Conservation (phyloP, 2,329 filamentous ascomycete genomes). For the Dactylellina drechsleri region DNA sequence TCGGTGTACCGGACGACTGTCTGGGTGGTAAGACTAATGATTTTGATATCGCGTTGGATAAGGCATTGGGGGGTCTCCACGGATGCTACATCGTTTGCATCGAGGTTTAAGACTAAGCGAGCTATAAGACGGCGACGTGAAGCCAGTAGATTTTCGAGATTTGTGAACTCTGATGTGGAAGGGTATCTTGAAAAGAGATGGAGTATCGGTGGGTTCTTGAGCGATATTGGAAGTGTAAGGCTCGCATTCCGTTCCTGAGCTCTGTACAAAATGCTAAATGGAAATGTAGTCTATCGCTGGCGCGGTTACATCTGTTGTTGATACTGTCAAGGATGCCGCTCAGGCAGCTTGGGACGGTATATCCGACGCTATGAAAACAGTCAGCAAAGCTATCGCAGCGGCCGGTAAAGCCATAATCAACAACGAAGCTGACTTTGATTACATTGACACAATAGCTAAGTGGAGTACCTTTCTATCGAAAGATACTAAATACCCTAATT, state of each 20-base stretch:
- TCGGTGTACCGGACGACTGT: conserved; percentile 42
- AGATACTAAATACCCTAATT: conserved; percentile 24
- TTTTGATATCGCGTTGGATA: conserved; percentile 39
- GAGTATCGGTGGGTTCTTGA: conserved; percentile 49
- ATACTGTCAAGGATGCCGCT: conserved; percentile 39
- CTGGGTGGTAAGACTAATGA: conserved; percentile 35
- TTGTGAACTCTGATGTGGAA: conserved; percentile 1
- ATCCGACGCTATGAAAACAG: conserved; percentile 22
- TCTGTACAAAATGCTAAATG: conserved; percentile 5
- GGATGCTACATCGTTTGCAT: conserved; percentile 6
- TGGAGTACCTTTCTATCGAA: conserved; percentile 36
- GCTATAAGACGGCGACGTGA: conserved; percentile 31
- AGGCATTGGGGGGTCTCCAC: conserved; percentile 25
- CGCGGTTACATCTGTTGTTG: conserved; percentile 21
- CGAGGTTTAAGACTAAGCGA: conserved; percentile 27
- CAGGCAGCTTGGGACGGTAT: conserved; percentile 40
- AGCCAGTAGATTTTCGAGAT: conserved; percentile 22
- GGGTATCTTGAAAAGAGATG: conserved; percentile 33
- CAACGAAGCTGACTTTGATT: conserved; percentile 40
- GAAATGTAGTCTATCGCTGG: conserved; percentile 23
- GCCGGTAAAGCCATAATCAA: conserved; percentile 45
- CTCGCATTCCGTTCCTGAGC: not conserved
- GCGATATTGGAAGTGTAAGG: conserved; percentile 42
- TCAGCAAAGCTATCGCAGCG: conserved; percentile 28
- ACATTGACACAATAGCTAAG: conserved; percentile 36